Evolutionary conservation across 805 yeast genomes (phyloP).

Genomic region (Pichia cabralensis): DNA sequence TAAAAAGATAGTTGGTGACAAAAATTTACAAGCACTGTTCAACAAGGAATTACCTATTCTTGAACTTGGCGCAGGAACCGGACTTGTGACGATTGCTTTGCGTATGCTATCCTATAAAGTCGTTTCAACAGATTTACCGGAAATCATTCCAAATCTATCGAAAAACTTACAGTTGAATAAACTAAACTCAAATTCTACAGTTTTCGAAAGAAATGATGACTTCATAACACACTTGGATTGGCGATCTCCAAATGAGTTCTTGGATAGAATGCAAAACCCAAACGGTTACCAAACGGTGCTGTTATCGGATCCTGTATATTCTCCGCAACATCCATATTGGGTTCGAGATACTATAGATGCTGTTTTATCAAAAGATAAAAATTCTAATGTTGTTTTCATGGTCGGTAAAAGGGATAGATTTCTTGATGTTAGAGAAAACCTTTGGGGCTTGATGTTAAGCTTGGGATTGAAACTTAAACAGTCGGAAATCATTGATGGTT

Average conservation of each 20-base stretch:
- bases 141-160: slow-evolving; percentile 58
- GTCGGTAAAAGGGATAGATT: slow-evolving; percentile 65
- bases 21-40: slow-evolving; percentile 5
- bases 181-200: slow-evolving; percentile 16
- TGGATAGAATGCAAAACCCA: slow-evolving; percentile 11
- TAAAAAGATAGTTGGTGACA: slow-evolving; percentile 33
- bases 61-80: slow-evolving; percentile 96
- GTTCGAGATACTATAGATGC: slow-evolving; percentile 47
- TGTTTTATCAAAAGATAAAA: slow-evolving; percentile 29
- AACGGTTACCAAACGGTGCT: slow-evolving; percentile 46
- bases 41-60: slow-evolving; percentile 28
- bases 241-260: slow-evolving; percentile 43
- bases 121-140: slow-evolving; percentile 67
- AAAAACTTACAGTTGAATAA: slow-evolving; percentile 53
- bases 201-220: neutral
- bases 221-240: slow-evolving; percentile 48
- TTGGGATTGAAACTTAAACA: slow-evolving; percentile 27
- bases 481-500: slow-evolving; percentile 47
- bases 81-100: slow-evolving; percentile 72
- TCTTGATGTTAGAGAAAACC: slow-evolving; percentile 48
- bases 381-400: slow-evolving; percentile 51
- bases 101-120: slow-evolving; percentile 40
- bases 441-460: slow-evolving; percentile 46
- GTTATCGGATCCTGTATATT: slow-evolving; percentile 83
- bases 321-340: slow-evolving; percentile 70